Base-by-base conservation (phyloP, 805 yeast genomes). In the Ogataea ramenticola region DNA sequence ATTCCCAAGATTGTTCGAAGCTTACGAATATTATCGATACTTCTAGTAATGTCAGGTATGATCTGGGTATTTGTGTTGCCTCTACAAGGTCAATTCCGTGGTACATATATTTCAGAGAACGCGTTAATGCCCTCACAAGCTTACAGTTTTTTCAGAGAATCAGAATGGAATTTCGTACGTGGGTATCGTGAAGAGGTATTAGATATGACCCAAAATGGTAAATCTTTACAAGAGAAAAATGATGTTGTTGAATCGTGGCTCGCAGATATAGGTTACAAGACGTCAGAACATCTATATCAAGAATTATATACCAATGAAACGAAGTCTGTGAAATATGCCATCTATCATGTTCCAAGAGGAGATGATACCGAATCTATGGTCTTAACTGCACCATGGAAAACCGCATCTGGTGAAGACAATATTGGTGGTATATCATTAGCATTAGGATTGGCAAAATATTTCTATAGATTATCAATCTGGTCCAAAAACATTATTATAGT, bases 121-220 rank as follows among this genome's bases (percentile, higher is more conserved):
- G 99, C 99, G 29, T 69, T 93, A 60, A 81, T 93, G 86, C 97
- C 99, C 8, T 90, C 95, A 0, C 98, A 93, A 61, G 98, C 93
- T 2, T 82, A 82, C 53, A 81, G 95, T 21, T 89, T 88, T 59
- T 93, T 86, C 61, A 73, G 97, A 44, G 98, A 91, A 57, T 79
- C 88, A 35, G 98, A 93, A 60, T 93, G 98, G 97, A 87, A 90
- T 55, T 69, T 85, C 44, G 77, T 88, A 29, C 70, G 98, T 46
- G 99, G 96, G 0, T 88, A 82, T 57, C 73, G 96, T 47, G 74
- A 73, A 36, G 85, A 81, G 49, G 56, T 76, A 42, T 59, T 46
- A 55, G 14, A 12, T 4, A 9, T 21, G n/a, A 19, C 26, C 4
- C 21, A 37, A 9, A 3, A n/a, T 5, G 32, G 30, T n/a, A 46